Evolutionary conservation across 2,329 filamentous ascomycete genomes (phyloP), one percentile per base, ranked within the genome.

Genomic region (Botrytis porri): DNA sequence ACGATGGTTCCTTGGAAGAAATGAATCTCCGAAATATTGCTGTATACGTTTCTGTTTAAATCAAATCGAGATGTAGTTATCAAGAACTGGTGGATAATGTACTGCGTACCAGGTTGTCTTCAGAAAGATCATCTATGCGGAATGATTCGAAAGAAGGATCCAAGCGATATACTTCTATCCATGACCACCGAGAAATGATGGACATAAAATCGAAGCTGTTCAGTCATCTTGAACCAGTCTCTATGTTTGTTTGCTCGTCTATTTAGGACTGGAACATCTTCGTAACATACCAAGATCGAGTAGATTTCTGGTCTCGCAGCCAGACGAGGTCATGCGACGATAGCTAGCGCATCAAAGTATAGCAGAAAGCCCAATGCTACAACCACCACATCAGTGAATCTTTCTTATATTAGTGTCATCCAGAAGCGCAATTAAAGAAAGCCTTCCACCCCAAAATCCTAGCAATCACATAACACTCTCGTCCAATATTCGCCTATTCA

Each of bases 101-200:
- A 35, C 57, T 35, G 29, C 20, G 4, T 60, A 1, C 18, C 32
- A 22, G n/a, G 10, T 41, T n/a, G 25, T 41, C 8, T 18, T 10
- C 9, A 8, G 14, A 39, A 41, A 41, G 14, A 29, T 18, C 6
- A 25, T 48, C 1, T n/a, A 29, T 37, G 25, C 37, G 4, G 25
- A 62, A 41, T 37, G 6, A 22, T n/a, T 39, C 25, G 59, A 22
- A n/a, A 6, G 25, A 61, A 16, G 35, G 7, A 3, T 14, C 18
- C 20, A 25, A 9, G 20, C 3, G 0, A 5, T 35, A 22, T 9
- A 7, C 0, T 10, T 1, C 4, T 41, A 12, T n/a, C 12, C 14
- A 63, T 41, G 25, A 7, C 60, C 25, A 6, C 25, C 37, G 25
- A 39, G n/a, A 61, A 39, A 35, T n/a, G 12, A 39, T n/a, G 35